Evolutionary conservation across 2,329 filamentous ascomycete species (phyloP).

Genomic region (Cercospora sp.): DNA sequence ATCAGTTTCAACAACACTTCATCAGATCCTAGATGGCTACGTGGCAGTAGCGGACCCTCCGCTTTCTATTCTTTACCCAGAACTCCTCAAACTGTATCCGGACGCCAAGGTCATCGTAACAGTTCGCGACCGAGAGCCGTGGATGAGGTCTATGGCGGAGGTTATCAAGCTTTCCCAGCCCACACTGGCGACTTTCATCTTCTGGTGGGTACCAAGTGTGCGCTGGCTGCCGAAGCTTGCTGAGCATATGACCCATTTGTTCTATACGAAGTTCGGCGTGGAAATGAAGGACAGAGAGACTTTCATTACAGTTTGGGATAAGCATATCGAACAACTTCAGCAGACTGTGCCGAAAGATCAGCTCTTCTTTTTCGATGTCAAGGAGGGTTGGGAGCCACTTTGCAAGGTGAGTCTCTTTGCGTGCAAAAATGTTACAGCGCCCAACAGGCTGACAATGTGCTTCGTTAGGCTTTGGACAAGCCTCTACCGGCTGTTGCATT

Average conservation of each 20-base stretch:
- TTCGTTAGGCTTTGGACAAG: constrained; percentile 21
- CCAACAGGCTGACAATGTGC: not conserved
- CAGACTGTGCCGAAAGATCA: constrained; percentile 12
- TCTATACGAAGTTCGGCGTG: constrained; percentile 10
- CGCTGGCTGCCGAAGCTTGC: constrained; percentile 13
- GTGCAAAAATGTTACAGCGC: not conserved
- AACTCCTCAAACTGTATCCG: constrained; percentile 41
- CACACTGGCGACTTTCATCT: constrained; percentile 9
- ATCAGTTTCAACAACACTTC: constrained; percentile 2
- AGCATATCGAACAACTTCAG: constrained; percentile 16
- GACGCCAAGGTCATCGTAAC: constrained; percentile 42
- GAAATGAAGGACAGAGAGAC: not conserved
- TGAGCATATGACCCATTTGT: constrained; percentile 10
- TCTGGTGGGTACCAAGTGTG: constrained; percentile 23
- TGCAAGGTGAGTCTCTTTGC: constrained; percentile 27
- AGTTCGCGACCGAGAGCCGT: constrained; percentile 26
- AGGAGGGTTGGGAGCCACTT: constrained; percentile 35
- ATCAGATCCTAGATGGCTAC: constrained; percentile 35
- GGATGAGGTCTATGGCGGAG: not conserved
- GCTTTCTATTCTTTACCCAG: constrained; percentile 36
- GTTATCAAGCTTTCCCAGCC: constrained; percentile 15
- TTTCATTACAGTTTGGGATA: constrained; percentile 1
- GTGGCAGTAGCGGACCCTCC: constrained; percentile 40
- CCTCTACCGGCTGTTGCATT: constrained; percentile 29
- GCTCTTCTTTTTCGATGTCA: constrained; percentile 28